phyloP scores from a whole-genome alignment of 1,139 yeast species.

The Magnusiomyces tetraspermus region DNA sequence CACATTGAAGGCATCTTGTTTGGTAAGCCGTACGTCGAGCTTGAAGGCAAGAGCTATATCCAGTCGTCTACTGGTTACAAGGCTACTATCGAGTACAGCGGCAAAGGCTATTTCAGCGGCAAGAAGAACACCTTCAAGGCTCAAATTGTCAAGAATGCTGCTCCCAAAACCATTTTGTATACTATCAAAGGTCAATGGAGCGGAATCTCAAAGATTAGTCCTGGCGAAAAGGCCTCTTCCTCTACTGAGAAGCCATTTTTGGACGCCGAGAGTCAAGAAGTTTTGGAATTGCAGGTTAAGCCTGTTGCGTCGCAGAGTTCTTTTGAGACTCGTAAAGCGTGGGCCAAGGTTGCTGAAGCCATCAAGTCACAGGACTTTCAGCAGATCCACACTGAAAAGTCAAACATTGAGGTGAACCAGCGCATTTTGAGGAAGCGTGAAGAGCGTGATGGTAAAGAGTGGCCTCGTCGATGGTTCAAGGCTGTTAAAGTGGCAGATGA shows the following conservation, averaged over 20 bases:
- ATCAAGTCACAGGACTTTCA: slow-evolving; percentile 65
- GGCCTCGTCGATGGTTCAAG: slow-evolving; percentile 74
- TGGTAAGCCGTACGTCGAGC: slow-evolving; percentile 75
- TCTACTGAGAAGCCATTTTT: slow-evolving; percentile 47
- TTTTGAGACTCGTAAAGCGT: slow-evolving; percentile 74
- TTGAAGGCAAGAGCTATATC: slow-evolving; percentile 76
- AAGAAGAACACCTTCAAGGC: slow-evolving; percentile 90
- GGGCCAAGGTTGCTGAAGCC: slow-evolving; percentile 85
- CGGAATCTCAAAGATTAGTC: slow-evolving; percentile 46
- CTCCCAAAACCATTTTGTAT: slow-evolving; percentile 56
- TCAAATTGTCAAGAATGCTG: slow-evolving; percentile 50
- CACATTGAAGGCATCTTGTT: slow-evolving; percentile 88
- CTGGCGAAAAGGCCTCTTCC: too few species aligned
- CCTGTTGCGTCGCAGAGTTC: slow-evolving; percentile 67
- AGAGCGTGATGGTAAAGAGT: slow-evolving; percentile 46
- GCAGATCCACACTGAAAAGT: slow-evolving; percentile 61
- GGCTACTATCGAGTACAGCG: slow-evolving; percentile 70
- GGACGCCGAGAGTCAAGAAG: slow-evolving; percentile 48
- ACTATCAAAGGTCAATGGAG: slow-evolving; percentile 93
- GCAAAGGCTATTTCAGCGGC: slow-evolving; percentile 94
- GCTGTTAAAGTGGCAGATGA: slow-evolving; percentile 20
- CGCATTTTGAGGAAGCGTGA: slow-evolving; percentile 72
- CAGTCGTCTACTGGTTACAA: slow-evolving; percentile 72
- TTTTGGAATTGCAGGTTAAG: slow-evolving; percentile 59
- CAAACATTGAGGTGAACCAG: slow-evolving; percentile 70